phyloP scores from a whole-genome alignment of 805 yeast genomes.

The Wickerhamomyces queroliae region DNA sequence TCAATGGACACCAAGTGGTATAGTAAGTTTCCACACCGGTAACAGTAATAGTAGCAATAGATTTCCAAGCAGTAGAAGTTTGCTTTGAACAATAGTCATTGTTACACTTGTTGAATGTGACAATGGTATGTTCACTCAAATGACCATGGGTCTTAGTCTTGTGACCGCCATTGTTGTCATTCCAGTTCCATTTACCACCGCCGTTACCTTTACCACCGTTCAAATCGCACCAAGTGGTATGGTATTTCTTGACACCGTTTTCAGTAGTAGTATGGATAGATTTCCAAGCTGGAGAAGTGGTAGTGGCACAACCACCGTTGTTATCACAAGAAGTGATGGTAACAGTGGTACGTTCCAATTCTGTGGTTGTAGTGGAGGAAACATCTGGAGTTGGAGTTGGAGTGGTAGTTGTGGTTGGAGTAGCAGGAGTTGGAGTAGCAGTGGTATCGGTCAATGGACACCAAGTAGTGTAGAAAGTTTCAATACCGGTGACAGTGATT shows the following conservation, averaged over 20 bases:
- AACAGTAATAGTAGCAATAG: constrained; percentile 19
- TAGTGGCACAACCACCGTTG: constrained; percentile 8
- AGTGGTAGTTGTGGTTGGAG: background rate
- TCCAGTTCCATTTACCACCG: too few species aligned
- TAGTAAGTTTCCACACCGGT: constrained; percentile 23
- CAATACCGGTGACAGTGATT: background rate
- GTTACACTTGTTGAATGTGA: constrained; percentile 11
- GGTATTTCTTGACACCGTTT: constrained; percentile 21
- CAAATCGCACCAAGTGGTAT: constrained; percentile 21
- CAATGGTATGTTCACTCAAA: constrained; percentile 3
- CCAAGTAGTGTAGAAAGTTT: background rate
- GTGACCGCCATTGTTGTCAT: too few species aligned
- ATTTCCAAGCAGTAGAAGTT: constrained; percentile 18
- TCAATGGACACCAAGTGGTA: constrained; percentile 33
- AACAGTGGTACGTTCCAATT: constrained; percentile 11
- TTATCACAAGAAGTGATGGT: constrained; percentile 17
- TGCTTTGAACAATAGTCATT: constrained; percentile 22
- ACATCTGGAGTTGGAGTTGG: background rate
- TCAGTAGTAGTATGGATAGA: constrained; percentile 28
- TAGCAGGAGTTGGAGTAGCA: too few species aligned
- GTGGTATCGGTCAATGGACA: background rate
- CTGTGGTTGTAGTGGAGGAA: constrained; percentile 2
- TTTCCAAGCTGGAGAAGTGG: constrained; percentile 13
- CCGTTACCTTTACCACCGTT: too few species aligned
- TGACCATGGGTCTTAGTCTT: too few species aligned